Percentiles rank a stretch among this genome's conserved stretches.
Evolutionary conservation across 495 filamentous ascomycete genomes (phyloP).

Genomic region (Xylaria intraflava): DNA sequence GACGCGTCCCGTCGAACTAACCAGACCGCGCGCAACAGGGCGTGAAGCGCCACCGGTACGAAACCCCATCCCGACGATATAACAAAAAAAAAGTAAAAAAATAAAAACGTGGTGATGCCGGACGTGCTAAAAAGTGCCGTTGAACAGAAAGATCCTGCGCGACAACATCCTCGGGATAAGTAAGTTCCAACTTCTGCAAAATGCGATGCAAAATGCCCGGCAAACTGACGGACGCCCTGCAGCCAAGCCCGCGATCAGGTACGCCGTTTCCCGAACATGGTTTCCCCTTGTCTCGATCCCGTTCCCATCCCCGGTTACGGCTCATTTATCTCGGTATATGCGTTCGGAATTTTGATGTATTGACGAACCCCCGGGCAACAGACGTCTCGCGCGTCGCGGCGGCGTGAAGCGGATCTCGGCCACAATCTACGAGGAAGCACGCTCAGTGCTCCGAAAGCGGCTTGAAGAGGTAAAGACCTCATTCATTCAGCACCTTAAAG

Average conservation of each 20-base stretch:
- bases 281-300: too few relatives aligned
- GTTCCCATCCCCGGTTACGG: not conserved
- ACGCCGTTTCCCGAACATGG: slow-evolving; percentile 28
- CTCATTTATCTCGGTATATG: too few relatives aligned
- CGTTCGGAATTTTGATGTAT: not conserved
- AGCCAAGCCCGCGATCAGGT: slow-evolving; percentile 66
- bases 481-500: not conserved
- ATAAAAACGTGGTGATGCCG: too few relatives aligned
- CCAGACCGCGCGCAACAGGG: slow-evolving; percentile 13
- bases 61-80: not conserved
- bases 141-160: slow-evolving; percentile 49
- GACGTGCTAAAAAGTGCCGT: not conserved
- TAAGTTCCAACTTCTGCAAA: slow-evolving; percentile 32
- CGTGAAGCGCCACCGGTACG: slow-evolving; percentile 24
- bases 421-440: slow-evolving; percentile 63
- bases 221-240: slow-evolving; percentile 25
- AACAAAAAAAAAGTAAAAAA: too few relatives aligned
- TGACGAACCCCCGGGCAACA: slow-evolving; percentile 25
- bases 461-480: slow-evolving; percentile 43
- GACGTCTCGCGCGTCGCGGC: slow-evolving; percentile 71
- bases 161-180: slow-evolving; percentile 61
- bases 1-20: too few relatives aligned
- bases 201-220: not conserved
- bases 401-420: slow-evolving; percentile 68
- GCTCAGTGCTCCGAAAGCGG: slow-evolving; percentile 46